phyloP scores from a whole-genome alignment of 345 rosid genomes.

The Clausena lansium region DNA sequence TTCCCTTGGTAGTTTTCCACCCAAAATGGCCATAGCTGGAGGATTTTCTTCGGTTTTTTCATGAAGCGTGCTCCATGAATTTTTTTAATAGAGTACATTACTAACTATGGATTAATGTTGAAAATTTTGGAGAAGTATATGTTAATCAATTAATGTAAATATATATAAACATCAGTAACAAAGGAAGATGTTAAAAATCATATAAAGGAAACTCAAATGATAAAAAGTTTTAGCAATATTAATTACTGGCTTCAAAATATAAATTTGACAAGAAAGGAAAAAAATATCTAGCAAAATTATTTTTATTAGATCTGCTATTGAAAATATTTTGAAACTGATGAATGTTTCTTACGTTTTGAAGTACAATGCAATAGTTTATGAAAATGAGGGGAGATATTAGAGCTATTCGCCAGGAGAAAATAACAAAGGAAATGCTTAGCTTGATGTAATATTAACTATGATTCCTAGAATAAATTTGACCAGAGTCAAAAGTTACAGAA shows the following conservation, averaged over 20 bases:
- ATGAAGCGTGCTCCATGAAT: background rate
- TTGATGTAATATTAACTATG: background rate
- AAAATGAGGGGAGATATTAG: background rate
- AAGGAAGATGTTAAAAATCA: background rate
- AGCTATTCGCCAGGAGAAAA: background rate
- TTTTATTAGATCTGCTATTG: background rate
- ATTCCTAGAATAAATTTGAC: background rate
- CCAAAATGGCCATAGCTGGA: background rate
- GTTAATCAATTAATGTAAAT: too few species aligned
- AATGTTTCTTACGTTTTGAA: background rate
- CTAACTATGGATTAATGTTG: too few species aligned
- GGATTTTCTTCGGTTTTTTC: conserved; percentile 3
- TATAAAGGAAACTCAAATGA: too few species aligned
- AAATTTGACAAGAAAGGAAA: background rate
- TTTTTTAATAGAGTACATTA: background rate
- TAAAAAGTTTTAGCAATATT: background rate
- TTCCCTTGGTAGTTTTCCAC: background rate
- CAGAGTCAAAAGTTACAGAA: background rate
- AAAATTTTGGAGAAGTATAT: background rate
- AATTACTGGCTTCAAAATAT: background rate
- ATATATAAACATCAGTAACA: too few species aligned
- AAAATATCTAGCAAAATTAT: background rate
- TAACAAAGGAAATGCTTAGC: background rate
- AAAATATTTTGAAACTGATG: background rate
- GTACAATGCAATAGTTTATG: background rate